These are phyloP conservation scores for Beauveria sp. DNA, from an alignment of 2,329 filamentous ascomycete genomes.

Conservation along the genomic window DNA sequence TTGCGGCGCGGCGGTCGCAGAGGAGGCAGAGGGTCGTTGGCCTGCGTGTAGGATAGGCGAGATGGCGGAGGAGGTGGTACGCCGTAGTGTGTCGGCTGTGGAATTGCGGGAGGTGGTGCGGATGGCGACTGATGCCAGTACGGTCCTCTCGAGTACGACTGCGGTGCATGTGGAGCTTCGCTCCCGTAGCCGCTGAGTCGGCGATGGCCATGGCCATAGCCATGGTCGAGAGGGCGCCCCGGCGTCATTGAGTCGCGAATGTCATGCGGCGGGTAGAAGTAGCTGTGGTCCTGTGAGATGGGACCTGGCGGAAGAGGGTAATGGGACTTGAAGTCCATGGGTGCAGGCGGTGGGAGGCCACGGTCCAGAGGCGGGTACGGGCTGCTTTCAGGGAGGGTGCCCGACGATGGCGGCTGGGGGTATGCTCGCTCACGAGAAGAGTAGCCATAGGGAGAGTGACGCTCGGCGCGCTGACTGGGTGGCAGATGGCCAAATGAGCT, in stretches of 20 bases:
- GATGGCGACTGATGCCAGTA: slow-evolving; percentile 29
- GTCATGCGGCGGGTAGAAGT: slow-evolving; percentile 18
- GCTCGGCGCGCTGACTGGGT: slow-evolving; percentile 5
- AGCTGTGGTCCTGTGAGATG: slow-evolving; percentile 17
- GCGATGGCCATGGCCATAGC: slow-evolving; percentile 22
- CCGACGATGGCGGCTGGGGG: slow-evolving; percentile 8
- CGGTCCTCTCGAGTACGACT: slow-evolving; percentile 22
- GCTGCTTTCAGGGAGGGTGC: slow-evolving; percentile 4
- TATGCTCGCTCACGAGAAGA: slow-evolving; percentile 6
- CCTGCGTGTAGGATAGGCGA: slow-evolving; percentile 29
- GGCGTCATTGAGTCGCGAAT: slow-evolving; percentile 20
- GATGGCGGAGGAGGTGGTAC: slow-evolving; percentile 16
- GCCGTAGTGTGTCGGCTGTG: slow-evolving; percentile 19
- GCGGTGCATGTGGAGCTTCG: slow-evolving; percentile 16
- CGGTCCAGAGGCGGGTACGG: slow-evolving; percentile 20
- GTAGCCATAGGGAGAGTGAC: slow-evolving; percentile 4
- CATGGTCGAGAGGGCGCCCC: slow-evolving; percentile 25
- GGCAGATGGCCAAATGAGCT: not conserved
- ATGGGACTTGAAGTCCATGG: slow-evolving; percentile 21
- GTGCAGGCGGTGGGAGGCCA: slow-evolving; percentile 21
- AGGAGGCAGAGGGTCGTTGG: slow-evolving; percentile 30
- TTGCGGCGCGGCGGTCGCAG: slow-evolving; percentile 30
- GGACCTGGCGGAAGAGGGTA: slow-evolving; percentile 14
- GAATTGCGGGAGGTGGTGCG: slow-evolving; percentile 18
- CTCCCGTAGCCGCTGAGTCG: slow-evolving; percentile 25